phyloP scores from a whole-genome alignment of 805 yeast genomes.

The Clavispora asparagi region DNA sequence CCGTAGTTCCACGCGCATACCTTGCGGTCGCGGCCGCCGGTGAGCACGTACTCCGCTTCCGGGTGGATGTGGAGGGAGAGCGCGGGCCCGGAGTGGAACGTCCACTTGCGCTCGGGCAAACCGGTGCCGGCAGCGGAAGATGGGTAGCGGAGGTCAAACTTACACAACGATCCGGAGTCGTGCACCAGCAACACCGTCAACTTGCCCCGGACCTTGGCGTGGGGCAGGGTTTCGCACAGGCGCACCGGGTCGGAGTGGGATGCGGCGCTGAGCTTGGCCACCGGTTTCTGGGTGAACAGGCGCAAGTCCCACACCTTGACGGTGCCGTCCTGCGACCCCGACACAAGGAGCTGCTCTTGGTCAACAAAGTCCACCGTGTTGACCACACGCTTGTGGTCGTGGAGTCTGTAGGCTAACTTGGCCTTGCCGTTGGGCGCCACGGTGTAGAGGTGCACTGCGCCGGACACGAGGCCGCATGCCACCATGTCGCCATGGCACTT shows the following conservation, averaged over 20 bases:
- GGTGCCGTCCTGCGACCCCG: slow-evolving; percentile 77
- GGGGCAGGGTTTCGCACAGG: slow-evolving; percentile 49
- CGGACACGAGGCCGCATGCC: slow-evolving; percentile 38
- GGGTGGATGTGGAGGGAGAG: slow-evolving; percentile 87
- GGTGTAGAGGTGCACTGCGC: slow-evolving; percentile 28
- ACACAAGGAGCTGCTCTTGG: slow-evolving; percentile 22
- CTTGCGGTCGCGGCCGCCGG: slow-evolving; percentile 91
- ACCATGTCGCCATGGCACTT: slow-evolving; percentile 28
- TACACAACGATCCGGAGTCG: slow-evolving; percentile 83
- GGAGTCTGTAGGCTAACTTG: slow-evolving; percentile 21
- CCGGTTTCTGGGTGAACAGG: slow-evolving; percentile 40
- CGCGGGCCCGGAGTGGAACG: slow-evolving; percentile 91
- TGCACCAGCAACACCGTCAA: slow-evolving; percentile 65
- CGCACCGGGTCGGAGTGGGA: slow-evolving; percentile 71
- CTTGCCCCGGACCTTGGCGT: slow-evolving; percentile 39
- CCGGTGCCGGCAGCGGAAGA: slow-evolving; percentile 19
- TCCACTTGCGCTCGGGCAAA: slow-evolving; percentile 66
- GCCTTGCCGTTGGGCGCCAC: slow-evolving; percentile 30
- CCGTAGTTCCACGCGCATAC: slow-evolving; percentile 66
- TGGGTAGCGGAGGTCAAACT: slow-evolving; percentile 69
- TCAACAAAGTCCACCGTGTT: slow-evolving; percentile 37
- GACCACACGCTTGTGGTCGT: slow-evolving; percentile 38
- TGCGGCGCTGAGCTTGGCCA: slow-evolving; percentile 39
- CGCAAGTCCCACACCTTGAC: slow-evolving; percentile 74
- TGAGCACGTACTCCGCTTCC: slow-evolving; percentile 67